phyloP scores from a whole-genome alignment of 257 asterid genomes.

The Primulina tabacum region DNA sequence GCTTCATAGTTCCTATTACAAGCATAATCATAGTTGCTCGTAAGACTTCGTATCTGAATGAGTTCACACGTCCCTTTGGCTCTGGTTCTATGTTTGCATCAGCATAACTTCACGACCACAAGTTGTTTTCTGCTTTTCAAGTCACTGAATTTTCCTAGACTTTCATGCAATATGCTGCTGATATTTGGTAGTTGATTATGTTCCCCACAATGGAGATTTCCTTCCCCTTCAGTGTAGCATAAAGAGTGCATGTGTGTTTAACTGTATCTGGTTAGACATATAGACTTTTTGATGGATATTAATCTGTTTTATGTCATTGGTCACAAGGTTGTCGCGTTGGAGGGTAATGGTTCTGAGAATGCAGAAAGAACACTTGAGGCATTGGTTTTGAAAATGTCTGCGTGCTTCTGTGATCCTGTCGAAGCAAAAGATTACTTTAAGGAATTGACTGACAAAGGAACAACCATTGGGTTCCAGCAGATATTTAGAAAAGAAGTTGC shows the following conservation, averaged over 20 bases:
- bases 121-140: background rate
- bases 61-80: background rate
- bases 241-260: background rate
- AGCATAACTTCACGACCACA: background rate
- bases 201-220: constrained; percentile 2
- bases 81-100: background rate
- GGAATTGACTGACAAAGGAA: constrained; percentile 37
- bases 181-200: constrained; percentile 7
- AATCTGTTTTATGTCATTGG: background rate
- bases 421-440: constrained; percentile 63
- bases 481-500: constrained; percentile 38
- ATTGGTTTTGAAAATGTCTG: constrained; percentile 58
- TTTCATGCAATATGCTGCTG: background rate
- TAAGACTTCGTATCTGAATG: too few relatives aligned
- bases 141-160: background rate
- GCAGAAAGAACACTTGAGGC: constrained; percentile 45
- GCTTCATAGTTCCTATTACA: background rate
- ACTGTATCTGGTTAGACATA: constrained; percentile 14
- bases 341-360: constrained; percentile 48
- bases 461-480: constrained; percentile 38
- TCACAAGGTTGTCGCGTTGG: constrained; percentile 30
- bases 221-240: constrained; percentile 13
- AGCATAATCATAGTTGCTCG: background rate
- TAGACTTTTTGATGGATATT: constrained; percentile 18
- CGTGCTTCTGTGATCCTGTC: constrained; percentile 63